Conservation (phyloP, 345 rosid species). For the Sisymbrium altissimum region DNA sequence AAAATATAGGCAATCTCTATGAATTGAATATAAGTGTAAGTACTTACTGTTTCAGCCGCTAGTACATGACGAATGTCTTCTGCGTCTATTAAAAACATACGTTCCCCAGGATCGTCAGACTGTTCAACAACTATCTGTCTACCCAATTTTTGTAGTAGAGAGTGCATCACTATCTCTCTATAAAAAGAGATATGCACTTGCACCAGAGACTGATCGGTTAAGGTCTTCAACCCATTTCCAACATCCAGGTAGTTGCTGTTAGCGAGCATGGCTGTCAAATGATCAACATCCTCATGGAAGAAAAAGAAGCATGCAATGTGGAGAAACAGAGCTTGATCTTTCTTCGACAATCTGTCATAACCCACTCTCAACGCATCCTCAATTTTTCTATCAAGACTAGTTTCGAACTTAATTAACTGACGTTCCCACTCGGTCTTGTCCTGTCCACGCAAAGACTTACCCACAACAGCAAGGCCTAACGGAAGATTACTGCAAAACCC, state of each 20-base stretch:
- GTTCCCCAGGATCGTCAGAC: constrained; percentile 15
- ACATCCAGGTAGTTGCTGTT: background rate
- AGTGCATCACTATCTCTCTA: constrained; percentile 18
- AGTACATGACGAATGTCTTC: constrained; percentile 26
- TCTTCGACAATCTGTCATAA: constrained; percentile 15
- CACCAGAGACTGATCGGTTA: constrained; percentile 20
- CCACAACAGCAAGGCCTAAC: constrained; percentile 33
- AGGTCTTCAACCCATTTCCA: background rate
- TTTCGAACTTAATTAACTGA: background rate
- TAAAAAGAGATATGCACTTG: background rate
- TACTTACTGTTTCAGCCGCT: constrained; percentile 8
- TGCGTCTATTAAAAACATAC: constrained; percentile 5
- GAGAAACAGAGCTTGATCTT: constrained; percentile 20
- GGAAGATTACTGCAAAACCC: constrained; percentile 25
- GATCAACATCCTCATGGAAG: background rate
- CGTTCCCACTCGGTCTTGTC: constrained; percentile 16
- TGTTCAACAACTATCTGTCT: background rate
- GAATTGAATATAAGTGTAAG: background rate
- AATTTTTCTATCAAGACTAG: constrained; percentile 7
- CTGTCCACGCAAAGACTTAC: constrained; percentile 4
- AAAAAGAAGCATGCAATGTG: constrained; percentile 39
- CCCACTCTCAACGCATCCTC: constrained; percentile 8
- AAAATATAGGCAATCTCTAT: background rate
- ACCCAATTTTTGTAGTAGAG: constrained; percentile 29
- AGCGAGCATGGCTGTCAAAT: background rate